Conservation (phyloP, 1,284 basidiomycete species). For the Athelia psychrophila region DNA sequence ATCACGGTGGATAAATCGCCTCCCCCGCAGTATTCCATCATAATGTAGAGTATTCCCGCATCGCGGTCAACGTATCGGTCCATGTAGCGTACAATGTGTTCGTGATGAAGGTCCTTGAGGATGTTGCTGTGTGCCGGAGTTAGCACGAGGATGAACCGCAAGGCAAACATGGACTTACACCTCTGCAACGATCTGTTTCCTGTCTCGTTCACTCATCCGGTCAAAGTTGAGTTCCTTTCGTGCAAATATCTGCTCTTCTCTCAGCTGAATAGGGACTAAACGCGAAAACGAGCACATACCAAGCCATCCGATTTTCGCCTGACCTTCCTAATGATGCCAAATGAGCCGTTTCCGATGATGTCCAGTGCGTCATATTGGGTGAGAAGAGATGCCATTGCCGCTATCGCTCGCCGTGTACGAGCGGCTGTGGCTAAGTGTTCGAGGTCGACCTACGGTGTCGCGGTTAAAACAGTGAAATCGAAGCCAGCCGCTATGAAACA, state of each 20-base stretch:
- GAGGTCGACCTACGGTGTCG: too few relatives aligned
- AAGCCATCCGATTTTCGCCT: constrained; percentile 80
- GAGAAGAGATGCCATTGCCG: constrained; percentile 36
- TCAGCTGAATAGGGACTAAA: background rate
- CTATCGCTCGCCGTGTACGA: too few relatives aligned
- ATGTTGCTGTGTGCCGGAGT: constrained; percentile 70
- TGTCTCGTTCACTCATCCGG: constrained; percentile 88
- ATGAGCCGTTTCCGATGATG: constrained; percentile 95
- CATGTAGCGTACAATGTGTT: constrained; percentile 93
- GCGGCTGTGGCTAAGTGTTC: too few relatives aligned
- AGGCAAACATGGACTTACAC: constrained; percentile 60
- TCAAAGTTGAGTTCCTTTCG: constrained; percentile 96
- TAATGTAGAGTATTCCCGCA: constrained; percentile 88
- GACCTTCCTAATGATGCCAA: constrained; percentile 95
- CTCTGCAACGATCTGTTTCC: constrained; percentile 96
- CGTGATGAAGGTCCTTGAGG: constrained; percentile 90
- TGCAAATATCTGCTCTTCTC: constrained; percentile 69
- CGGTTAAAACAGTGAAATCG: too few relatives aligned
- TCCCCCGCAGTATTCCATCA: constrained; percentile 97
- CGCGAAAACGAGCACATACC: constrained; percentile 45
- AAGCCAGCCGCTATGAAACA: too few relatives aligned
- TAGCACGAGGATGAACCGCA: background rate
- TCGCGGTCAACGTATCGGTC: constrained; percentile 91
- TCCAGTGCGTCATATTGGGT: constrained; percentile 86
- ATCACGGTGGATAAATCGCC: constrained; percentile 90